Percentiles rank a stretch among this genome's conserved stretches.
These are phyloP conservation scores for Trichophyton mentagrophytes DNA, from an alignment of 2,329 filamentous ascomycete species.

Conservation along the genomic window DNA sequence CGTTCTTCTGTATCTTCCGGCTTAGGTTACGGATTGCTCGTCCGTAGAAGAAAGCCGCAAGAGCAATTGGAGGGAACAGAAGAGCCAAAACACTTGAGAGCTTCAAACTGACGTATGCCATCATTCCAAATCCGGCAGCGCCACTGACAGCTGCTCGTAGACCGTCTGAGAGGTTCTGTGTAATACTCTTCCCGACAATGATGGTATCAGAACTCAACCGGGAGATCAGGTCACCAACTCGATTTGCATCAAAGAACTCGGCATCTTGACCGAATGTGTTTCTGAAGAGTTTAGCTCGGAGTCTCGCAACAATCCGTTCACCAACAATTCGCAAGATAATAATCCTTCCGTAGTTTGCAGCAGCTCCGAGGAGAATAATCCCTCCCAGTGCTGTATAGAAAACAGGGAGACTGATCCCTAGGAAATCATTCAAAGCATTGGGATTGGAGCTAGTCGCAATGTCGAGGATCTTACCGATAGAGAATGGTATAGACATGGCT, in stretches of 20 bases:
- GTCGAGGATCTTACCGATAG: conserved; percentile 90
- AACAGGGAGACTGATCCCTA: conserved; percentile 71
- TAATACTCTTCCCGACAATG: conserved; percentile 96
- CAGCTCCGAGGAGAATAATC: conserved; percentile 70
- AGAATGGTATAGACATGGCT: conserved; percentile 93
- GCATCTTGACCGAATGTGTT: conserved; percentile 94
- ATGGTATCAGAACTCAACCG: conserved; percentile 91
- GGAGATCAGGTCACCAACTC: conserved; percentile 91
- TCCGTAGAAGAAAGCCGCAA: conserved; percentile 86
- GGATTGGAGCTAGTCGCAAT: conserved; percentile 62
- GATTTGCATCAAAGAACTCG: conserved; percentile 96
- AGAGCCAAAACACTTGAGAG: conserved; percentile 75
- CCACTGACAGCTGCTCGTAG: conserved; percentile 82
- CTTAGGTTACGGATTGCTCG: conserved; percentile 78
- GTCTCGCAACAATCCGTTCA: conserved; percentile 79
- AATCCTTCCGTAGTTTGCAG: conserved; percentile 86
- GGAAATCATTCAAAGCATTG: conserved; percentile 54
- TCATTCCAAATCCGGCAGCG: conserved; percentile 74
- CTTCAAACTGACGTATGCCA: conserved; percentile 91
- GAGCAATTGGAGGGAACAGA: conserved; percentile 80
- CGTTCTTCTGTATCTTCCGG: conserved; percentile 81
- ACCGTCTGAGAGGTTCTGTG: conserved; percentile 95
- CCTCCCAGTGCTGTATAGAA: conserved; percentile 73
- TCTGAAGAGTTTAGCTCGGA: conserved; percentile 80
- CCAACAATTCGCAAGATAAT: conserved; percentile 88